Evolutionary conservation across 805 yeast species (phyloP), one percentile per base, ranked within the genome.

Genomic region (Saturnispora sanitii): DNA sequence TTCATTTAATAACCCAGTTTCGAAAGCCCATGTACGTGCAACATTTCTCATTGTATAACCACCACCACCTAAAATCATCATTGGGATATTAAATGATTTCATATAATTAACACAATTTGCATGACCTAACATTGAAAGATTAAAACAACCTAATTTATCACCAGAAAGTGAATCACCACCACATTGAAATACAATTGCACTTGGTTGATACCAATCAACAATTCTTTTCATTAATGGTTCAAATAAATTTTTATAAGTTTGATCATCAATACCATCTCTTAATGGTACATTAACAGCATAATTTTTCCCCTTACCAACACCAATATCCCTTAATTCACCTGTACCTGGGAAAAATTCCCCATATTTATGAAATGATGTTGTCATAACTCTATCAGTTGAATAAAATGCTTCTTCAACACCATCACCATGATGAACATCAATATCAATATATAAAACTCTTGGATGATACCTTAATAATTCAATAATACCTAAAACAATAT

Each of bases 21-120:
- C 98, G 55, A 71, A 88, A 2, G 95, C 76, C 97, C 98, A 90
- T 11, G 94, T 74, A 50, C 98, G 70, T 4, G 96, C 86, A 37
- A 92, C 98, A 58, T 92, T 92, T 59, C 96, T 74, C 73, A 94
- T 94, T 2, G 98, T 92, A 64, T 92, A 92, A 17, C 98, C 98
- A 51, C 98, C 98, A 37, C 98, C 98, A 31, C 98, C 98, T 17
- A 92, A 70, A 23, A 92, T 94, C 79, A 92, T 74, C 72, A 85
- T 65, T 8, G 98, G 97, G 15, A 92, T 71, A 36, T 84, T 83
- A 56, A 90, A 85, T 7, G 83, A 72, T 58, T 82, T 83, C 38
- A 88, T 86, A 62, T 76, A 90, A 51, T 81, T 78, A 38, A 90
- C 85, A 67, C 98, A 92, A 61, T 90, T 94, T 31, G 96, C 97